Conservation (phyloP, 306 rosid genomes). For the apple (Malus domestica) region DNA sequence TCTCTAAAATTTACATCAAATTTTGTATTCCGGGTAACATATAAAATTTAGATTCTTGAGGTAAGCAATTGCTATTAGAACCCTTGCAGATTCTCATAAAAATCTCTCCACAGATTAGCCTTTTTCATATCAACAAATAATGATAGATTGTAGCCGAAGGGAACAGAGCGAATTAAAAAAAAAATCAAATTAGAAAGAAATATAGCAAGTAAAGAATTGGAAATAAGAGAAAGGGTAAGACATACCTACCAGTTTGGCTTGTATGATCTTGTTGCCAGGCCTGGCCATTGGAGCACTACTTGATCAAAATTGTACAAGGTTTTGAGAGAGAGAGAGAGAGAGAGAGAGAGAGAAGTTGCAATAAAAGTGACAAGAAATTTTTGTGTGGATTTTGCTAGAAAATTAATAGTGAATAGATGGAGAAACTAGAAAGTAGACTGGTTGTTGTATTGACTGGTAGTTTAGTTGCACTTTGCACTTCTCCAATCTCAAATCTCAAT, state of each 20-base stretch:
- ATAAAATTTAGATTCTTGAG: neutral
- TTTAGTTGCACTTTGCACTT: neutral
- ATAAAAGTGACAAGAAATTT: neutral
- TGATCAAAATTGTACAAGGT: constrained; percentile 1
- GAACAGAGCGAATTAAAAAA: neutral
- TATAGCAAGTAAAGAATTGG: neutral
- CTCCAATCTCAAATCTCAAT: neutral
- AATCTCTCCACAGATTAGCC: too few species aligned
- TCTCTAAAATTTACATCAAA: neutral
- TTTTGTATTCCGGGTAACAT: neutral
- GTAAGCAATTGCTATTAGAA: neutral
- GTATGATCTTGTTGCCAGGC: constrained; percentile 64
- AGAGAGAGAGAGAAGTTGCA: neutral
- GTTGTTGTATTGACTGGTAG: constrained; percentile 50
- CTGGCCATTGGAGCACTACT: constrained; percentile 32
- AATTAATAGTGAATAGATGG: neutral
- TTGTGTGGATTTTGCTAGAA: neutral
- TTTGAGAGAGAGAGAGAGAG: neutral
- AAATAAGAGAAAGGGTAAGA: constrained; percentile 36
- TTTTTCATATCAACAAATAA: too few species aligned
- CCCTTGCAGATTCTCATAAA: neutral
- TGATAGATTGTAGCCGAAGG: too few species aligned
- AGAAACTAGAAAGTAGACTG: constrained; percentile 16
- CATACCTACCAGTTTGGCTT: constrained; percentile 94
- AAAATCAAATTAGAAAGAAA: neutral